Percentiles rank a stretch among this genome's conserved stretches.
Conservation (phyloP, 2,329 filamentous ascomycete species). For the Geosmithia flava region DNA sequence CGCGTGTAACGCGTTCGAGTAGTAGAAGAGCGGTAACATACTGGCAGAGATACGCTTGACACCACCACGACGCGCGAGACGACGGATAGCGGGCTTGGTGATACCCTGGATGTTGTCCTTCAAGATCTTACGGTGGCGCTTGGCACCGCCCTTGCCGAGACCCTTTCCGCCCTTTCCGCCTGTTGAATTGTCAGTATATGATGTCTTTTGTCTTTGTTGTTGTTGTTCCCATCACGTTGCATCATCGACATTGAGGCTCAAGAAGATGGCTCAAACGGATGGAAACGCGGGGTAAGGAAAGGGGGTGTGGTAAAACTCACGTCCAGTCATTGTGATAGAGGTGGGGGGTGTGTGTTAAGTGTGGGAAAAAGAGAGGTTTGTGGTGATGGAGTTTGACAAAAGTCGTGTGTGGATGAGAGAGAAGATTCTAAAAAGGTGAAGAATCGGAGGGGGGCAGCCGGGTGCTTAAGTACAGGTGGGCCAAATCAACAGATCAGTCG, state of each 20-base stretch:
- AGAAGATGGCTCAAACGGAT: background rate
- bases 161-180: constrained; percentile 95
- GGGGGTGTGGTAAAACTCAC: constrained; percentile 12
- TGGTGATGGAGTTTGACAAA: constrained; percentile 1
- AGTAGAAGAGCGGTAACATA: constrained; percentile 30
- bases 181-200: constrained; percentile 36
- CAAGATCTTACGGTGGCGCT: constrained; percentile 98
- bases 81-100: constrained; percentile 95
- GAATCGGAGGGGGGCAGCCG: constrained; percentile 13
- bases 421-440: constrained; percentile 5
- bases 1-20: background rate
- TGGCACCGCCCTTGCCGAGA: constrained; percentile 95
- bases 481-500: constrained; percentile 19
- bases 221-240: background rate
- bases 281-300: background rate
- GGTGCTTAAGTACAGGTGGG: constrained; percentile 25
- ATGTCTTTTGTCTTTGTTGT: constrained; percentile 9
- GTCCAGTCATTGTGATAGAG: constrained; percentile 19
- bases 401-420: constrained; percentile 5
- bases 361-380: background rate
- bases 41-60: constrained; percentile 99
- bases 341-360: constrained; percentile 3
- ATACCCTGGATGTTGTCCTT: constrained; percentile 99
- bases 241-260: background rate
- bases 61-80: constrained; percentile 98